phyloP scores from a whole-genome alignment of 768 basidiomycete genomes.

The Nevesoporus exiguus region DNA sequence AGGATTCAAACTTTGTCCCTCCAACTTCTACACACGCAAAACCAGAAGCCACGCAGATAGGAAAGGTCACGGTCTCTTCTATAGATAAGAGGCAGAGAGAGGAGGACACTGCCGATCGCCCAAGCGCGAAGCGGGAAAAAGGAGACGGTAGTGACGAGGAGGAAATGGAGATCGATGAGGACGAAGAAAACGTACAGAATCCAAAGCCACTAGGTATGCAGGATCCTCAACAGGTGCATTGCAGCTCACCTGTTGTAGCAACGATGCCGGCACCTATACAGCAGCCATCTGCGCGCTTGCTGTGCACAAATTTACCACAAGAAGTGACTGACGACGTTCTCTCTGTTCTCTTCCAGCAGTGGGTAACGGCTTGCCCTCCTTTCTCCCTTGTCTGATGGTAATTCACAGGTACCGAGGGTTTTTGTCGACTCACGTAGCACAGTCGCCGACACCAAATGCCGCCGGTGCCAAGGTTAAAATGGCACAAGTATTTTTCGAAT shows the following conservation, averaged over 20 bases:
- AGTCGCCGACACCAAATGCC: constrained; percentile 65
- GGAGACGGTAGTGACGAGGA: constrained; percentile 68
- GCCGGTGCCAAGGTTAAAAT: constrained; percentile 68
- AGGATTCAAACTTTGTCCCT: constrained; percentile 79
- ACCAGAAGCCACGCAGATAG: constrained; percentile 41
- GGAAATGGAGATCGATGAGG: constrained; percentile 95
- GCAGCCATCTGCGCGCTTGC: constrained; percentile 56
- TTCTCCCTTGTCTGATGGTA: not conserved
- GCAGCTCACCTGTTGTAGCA: constrained; percentile 20
- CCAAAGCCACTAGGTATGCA: constrained; percentile 46
- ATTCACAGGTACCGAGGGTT: constrained; percentile 76
- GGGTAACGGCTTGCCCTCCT: constrained; percentile 33
- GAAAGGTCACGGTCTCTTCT: constrained; percentile 31
- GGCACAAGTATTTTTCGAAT: constrained; percentile 78
- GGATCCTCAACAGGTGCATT: constrained; percentile 6
- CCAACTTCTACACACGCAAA: constrained; percentile 65
- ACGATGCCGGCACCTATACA: constrained; percentile 48
- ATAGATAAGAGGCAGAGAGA: constrained; percentile 67
- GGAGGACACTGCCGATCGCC: constrained; percentile 50
- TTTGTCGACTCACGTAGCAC: constrained; percentile 63
- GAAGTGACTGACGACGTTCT: constrained; percentile 88
- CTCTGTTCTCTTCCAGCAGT: constrained; percentile 90
- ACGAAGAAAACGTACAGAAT: constrained; percentile 57
- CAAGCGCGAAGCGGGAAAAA: constrained; percentile 66
- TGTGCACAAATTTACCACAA: constrained; percentile 85